Conservation (phyloP, 2,329 filamentous ascomycete species). For the Myriosclerotinia scirpicola region DNA sequence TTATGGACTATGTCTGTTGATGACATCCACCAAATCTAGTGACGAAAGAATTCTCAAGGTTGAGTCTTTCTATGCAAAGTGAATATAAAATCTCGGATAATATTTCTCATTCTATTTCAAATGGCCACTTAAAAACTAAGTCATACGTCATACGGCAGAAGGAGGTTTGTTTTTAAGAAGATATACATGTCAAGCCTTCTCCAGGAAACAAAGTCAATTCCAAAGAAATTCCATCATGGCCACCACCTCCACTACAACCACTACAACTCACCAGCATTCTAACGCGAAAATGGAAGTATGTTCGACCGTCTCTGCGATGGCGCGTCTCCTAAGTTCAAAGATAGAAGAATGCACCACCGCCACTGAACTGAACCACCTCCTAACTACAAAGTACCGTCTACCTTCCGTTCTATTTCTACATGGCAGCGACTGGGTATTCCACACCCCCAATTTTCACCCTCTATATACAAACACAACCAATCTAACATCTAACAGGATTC, state of each 20-base stretch:
- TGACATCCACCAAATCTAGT: not conserved
- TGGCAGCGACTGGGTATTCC: conserved; percentile 11
- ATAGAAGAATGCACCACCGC: too few relatives aligned
- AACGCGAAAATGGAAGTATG: not conserved
- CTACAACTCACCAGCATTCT: not conserved
- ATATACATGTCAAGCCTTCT: not conserved
- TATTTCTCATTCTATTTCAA: not conserved
- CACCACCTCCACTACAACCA: not conserved
- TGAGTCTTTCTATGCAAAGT: not conserved
- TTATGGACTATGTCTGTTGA: not conserved
- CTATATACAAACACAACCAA: not conserved
- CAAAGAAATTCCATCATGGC: not conserved
- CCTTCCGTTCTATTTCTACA: conserved; percentile 2
- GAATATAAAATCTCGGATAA: not conserved
- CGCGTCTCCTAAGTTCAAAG: not conserved
- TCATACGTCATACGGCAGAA: not conserved
- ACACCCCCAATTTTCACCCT: not conserved
- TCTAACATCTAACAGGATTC: not conserved
- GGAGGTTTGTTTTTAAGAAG: not conserved
- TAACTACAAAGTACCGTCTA: not conserved
- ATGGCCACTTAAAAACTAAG: not conserved
- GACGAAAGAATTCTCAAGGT: not conserved
- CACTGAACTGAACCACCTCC: too few relatives aligned
- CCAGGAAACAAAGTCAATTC: not conserved
- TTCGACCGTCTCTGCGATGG: not conserved